A percentile compares a stretch with the other conserved stretches of the same genome.
These are phyloP conservation scores for Candida sanyiensis DNA, from an alignment of 805 yeast species.

Conservation along the genomic window DNA sequence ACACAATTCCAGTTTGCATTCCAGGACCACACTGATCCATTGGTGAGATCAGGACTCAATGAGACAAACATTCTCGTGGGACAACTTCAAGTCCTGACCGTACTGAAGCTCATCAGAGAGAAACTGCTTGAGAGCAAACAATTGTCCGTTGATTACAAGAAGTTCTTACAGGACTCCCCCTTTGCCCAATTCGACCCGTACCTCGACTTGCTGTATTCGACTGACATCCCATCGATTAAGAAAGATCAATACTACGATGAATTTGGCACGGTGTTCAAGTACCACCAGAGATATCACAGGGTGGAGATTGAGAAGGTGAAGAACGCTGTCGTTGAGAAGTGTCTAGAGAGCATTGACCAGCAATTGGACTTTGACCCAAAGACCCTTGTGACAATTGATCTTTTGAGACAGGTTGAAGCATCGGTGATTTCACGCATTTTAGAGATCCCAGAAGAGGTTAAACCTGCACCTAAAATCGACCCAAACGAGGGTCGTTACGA, in stretches of 20 bases:
- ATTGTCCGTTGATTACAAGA: slow-evolving; percentile 5
- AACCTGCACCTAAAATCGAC: background rate
- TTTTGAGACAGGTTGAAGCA: slow-evolving; percentile 27
- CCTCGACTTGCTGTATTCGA: slow-evolving; percentile 29
- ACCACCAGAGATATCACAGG: slow-evolving; percentile 18
- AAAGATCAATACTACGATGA: slow-evolving; percentile 25
- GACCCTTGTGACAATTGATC: slow-evolving; percentile 10
- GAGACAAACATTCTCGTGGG: slow-evolving; percentile 26
- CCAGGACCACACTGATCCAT: slow-evolving; percentile 20
- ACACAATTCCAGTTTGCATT: slow-evolving; percentile 16
- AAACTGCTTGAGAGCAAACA: slow-evolving; percentile 2
- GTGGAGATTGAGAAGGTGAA: slow-evolving; percentile 16
- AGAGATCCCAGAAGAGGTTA: slow-evolving; percentile 48
- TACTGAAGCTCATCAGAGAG: slow-evolving; percentile 16
- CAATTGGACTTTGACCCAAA: slow-evolving; percentile 20
- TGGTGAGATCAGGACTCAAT: slow-evolving; percentile 20
- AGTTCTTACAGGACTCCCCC: slow-evolving; percentile 18
- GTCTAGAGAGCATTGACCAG: slow-evolving; percentile 23
- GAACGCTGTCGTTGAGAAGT: slow-evolving; percentile 15
- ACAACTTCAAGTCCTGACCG: slow-evolving; percentile 20
- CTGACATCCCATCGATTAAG: slow-evolving; percentile 27
- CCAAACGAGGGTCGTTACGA: slow-evolving; percentile 9
- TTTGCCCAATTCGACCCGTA: slow-evolving; percentile 27
- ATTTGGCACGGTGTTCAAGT: slow-evolving; percentile 21
- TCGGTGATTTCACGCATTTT: slow-evolving; percentile 55